Evolutionary conservation across 768 basidiomycete species (phyloP), one percentile per base, ranked within the genome.

Genomic region (Panaeolus papilionaceus): DNA sequence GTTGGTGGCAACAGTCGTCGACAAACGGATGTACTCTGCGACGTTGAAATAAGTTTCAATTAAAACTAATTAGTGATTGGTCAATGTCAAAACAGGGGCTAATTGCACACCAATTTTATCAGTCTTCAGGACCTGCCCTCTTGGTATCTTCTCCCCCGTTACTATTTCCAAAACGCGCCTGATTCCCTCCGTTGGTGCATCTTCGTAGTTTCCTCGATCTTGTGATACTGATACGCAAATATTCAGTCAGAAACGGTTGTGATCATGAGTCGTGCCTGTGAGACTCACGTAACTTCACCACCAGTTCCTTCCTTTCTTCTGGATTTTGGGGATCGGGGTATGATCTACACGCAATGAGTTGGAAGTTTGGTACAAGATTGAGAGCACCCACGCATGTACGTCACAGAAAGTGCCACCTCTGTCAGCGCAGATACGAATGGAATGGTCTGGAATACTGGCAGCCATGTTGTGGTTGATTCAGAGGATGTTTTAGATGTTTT

Each of bases 1-100:
- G 73, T 98, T 99, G 18, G 97, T 99, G 0, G 96, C 96, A 3
- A 98, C 95, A 0, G 97, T 99, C 0, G 96, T 98, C 0, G 94
- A 95, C 8, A 97, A 81, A 18, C 95, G 88, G 69, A 97, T 94
- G 75, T 95, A 96, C 74, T 97, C 95, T 95, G 47, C 11, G 20
- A 33, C 2, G 5, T 33, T 3, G 9, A 42, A 42, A 4, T 10
- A 42, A 16, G 11, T 16, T 10, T 42, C 40, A 42, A 16, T 42
- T 33, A 42, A 10, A 42, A 58, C 33, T 49, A 54, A 37, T 3
- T n/a, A 49, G 37, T n/a, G 61, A 62, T 70, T 6, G 61, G 69
- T 38, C 28, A 44, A 23, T 28, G 42, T 47, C 0, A 40, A 40
- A 23, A 49, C 28, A 42, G 16, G 16, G 49, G 39, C 37, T 61